A percentile compares a stretch with the other conserved stretches of the same genome.
Conservation (phyloP, 805 yeast species). For the Wickerhamomyces ciferrii region DNA sequence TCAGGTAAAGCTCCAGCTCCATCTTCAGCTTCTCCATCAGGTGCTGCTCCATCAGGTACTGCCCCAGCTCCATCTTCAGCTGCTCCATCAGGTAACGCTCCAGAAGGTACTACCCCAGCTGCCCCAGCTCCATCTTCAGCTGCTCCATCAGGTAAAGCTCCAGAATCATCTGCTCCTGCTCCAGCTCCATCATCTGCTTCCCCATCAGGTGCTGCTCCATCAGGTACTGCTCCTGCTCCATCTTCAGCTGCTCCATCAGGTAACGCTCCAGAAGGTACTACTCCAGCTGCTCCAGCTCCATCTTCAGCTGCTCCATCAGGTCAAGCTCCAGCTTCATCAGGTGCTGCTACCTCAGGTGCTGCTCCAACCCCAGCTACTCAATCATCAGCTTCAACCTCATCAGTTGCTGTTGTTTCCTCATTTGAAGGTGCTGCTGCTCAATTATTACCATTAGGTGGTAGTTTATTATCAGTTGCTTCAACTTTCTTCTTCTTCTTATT, state of each 20-base stretch:
- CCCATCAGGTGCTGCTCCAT: background rate
- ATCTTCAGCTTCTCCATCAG: background rate
- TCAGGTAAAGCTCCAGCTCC: background rate
- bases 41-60: background rate
- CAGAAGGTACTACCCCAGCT: constrained; percentile 3
- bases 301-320: constrained; percentile 1
- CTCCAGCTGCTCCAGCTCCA: constrained; percentile 10
- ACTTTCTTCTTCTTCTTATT: background rate
- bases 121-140: constrained; percentile 9
- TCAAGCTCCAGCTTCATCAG: constrained; percentile 1
- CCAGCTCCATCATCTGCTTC: constrained; percentile 11
- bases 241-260: background rate
- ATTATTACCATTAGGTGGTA: background rate
- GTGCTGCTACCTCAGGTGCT: constrained; percentile 12
- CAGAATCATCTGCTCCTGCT: constrained; percentile 13
- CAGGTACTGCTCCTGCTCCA: background rate
- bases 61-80: background rate
- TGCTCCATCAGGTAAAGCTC: constrained; percentile 7
- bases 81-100: background rate
- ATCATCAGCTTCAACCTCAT: constrained; percentile 1
- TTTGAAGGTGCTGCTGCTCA: constrained; percentile 1
- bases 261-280: constrained; percentile 8
- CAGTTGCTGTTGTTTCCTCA: constrained; percentile 1
- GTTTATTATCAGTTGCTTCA: constrained; percentile 1
- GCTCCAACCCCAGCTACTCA: constrained; percentile 2